These are phyloP conservation scores for Fusarium citri DNA, from an alignment of 2,329 filamentous ascomycete genomes.

Conservation along the genomic window DNA sequence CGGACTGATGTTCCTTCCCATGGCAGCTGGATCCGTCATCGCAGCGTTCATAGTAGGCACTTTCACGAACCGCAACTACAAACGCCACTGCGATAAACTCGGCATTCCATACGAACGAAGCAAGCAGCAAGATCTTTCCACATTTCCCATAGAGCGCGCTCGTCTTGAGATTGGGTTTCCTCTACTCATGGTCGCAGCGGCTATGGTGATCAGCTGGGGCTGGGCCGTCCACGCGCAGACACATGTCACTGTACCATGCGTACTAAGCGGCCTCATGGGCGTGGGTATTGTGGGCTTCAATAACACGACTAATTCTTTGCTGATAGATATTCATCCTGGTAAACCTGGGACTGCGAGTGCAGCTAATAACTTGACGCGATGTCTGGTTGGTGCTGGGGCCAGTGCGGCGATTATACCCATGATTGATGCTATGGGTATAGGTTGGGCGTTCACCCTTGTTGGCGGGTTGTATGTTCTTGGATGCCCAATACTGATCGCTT, in stretches of 20 bases:
- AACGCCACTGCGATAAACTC: slow-evolving; percentile 66
- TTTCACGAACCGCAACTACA: slow-evolving; percentile 75
- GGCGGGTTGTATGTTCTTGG: slow-evolving; percentile 56
- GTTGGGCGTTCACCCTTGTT: slow-evolving; percentile 64
- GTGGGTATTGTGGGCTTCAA: slow-evolving; percentile 65
- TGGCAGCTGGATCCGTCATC: slow-evolving; percentile 62
- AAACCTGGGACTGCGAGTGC: slow-evolving; percentile 66
- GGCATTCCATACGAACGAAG: slow-evolving; percentile 65
- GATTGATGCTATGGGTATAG: slow-evolving; percentile 61
- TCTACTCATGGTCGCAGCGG: slow-evolving; percentile 62
- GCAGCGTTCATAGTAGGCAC: slow-evolving; percentile 62
- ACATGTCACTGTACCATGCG: slow-evolving; percentile 59
- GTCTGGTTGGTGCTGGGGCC: slow-evolving; percentile 64
- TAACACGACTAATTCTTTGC: slow-evolving; percentile 63
- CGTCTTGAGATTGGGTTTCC: slow-evolving; percentile 63
- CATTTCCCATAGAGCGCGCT: slow-evolving; percentile 64
- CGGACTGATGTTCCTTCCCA: slow-evolving; percentile 65
- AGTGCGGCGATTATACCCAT: slow-evolving; percentile 65
- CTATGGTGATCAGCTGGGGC: slow-evolving; percentile 62
- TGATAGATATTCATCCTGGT: slow-evolving; percentile 67
- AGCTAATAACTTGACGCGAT: slow-evolving; percentile 67
- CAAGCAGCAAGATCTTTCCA: slow-evolving; percentile 61
- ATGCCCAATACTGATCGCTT: slow-evolving; percentile 54
- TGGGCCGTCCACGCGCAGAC: slow-evolving; percentile 61
- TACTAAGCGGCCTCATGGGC: slow-evolving; percentile 61